Conservation (phyloP, 805 yeast genomes). For the Starmerella roubikii region DNA sequence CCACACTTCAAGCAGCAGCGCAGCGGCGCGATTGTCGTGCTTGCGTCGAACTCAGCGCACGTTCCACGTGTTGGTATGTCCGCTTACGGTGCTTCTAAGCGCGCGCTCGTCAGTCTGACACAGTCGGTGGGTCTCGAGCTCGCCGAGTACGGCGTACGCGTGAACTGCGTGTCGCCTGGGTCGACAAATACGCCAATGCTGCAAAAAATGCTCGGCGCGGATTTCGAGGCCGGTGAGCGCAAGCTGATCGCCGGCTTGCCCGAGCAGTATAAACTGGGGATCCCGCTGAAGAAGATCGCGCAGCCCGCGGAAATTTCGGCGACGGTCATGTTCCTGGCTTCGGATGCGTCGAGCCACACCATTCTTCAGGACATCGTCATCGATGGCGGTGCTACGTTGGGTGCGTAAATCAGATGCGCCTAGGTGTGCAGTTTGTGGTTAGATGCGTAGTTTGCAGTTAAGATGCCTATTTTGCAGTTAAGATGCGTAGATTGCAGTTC, state of each 20-base stretch:
- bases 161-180: constrained; percentile 13
- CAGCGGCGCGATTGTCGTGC: constrained; percentile 8
- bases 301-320: constrained; percentile 7
- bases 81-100: constrained; percentile 15
- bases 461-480: too few relatives aligned
- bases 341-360: constrained; percentile 14
- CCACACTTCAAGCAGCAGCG: constrained; percentile 4
- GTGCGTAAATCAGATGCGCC: constrained; percentile 5
- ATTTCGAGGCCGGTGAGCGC: constrained; percentile 1
- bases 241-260: constrained; percentile 8
- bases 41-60: constrained; percentile 14
- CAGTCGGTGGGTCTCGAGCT: constrained; percentile 12
- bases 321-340: constrained; percentile 10
- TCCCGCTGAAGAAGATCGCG: constrained; percentile 12
- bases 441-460: too few relatives aligned
- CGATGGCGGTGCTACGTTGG: constrained; percentile 16
- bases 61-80: constrained; percentile 16
- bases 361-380: constrained; percentile 13
- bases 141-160: constrained; percentile 11
- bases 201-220: constrained; percentile 7
- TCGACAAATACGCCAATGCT: constrained; percentile 14
- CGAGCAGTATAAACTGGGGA: constrained; percentile 14
- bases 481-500: too few relatives aligned
- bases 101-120: constrained; percentile 9
- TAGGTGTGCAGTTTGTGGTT: too few relatives aligned